Evolutionary conservation across 345 rosid genomes (phyloP), one percentile per base, ranked within the genome.

Genomic region (Gossypium longicalyx): DNA sequence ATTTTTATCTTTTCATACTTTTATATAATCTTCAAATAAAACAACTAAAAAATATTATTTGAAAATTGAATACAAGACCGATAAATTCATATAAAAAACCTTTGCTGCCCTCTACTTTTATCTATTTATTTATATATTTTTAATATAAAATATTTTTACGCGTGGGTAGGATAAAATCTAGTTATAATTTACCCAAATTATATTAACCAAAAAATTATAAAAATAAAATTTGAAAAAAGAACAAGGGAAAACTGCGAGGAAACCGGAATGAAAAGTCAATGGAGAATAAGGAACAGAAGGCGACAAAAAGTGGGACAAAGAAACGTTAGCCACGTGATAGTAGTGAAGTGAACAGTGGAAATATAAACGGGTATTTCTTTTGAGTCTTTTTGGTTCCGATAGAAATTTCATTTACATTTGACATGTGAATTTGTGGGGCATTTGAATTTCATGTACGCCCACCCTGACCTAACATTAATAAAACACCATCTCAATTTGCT

Each of bases 251-350:
- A 43, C 10, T 19, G 65, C 7, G 44, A 3, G 12, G 12, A 43
- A 9, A 3, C 34, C 54, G 70, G 70, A 66, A 16, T 49, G 27
- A 67, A 67, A 52, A 52, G 38, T 58, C 12, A 22, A 58, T 8
- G 10, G 34, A 20, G 13, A 43, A 25, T 2, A 20, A 2, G 52
- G 34, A 34, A 22, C 9, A 56, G 75, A 72, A 72, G 65, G 52
- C 5, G 72, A 63, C 67, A 62, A 23, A 29, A 10, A 1, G 8
- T 0, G 20, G 10, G 49, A 13, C n/a, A 68, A 25, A 22, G 51
- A 44, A 47, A 23, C 59, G 76, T n/a, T 27, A 61, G 68, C 61
- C 76, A 61, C 69, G 69, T 73, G 59, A 61, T 17, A n/a, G 16
- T 9, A 25, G 1, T 47, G 20, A 61, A 61, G 76, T 61, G 11